A percentile compares a stretch with the other conserved stretches of the same genome.
Evolutionary conservation across 2,329 filamentous ascomycete species (phyloP).

Genomic region (Alternaria ethzedia): DNA sequence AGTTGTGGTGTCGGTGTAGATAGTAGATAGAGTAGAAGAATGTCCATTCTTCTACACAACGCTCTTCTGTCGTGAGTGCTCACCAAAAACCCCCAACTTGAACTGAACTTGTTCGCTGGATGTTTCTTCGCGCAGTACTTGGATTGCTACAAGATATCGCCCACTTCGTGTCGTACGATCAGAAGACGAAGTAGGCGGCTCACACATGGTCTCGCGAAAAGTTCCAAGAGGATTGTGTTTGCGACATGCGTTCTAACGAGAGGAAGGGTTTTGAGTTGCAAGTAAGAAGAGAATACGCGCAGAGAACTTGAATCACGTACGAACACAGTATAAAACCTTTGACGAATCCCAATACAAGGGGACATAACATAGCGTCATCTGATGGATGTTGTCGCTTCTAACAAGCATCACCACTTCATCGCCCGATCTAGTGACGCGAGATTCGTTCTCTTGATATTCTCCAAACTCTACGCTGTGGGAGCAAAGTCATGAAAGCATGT

Average conservation of each 20-base stretch:
- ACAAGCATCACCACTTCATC: background rate
- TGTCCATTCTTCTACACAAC: background rate
- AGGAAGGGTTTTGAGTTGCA: background rate
- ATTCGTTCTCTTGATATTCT: background rate
- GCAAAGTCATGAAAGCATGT: background rate
- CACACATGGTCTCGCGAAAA: background rate
- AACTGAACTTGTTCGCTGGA: background rate
- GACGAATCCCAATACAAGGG: background rate
- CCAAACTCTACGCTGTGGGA: rapidly evolving
- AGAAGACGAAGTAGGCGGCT: background rate
- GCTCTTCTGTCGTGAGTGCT: background rate
- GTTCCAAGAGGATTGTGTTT: background rate
- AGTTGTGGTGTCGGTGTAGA: background rate
- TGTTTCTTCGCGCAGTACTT: background rate
- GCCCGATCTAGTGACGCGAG: background rate
- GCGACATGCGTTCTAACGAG: background rate
- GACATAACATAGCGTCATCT: background rate
- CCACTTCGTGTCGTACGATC: background rate
- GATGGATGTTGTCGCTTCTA: background rate
- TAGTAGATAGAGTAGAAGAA: background rate
- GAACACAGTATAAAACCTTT: background rate
- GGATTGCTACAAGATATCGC: background rate
- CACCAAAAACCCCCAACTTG: background rate
- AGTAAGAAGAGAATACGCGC: background rate
- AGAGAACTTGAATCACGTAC: background rate